Evolutionary conservation across 2,329 filamentous ascomycete genomes (phyloP), one percentile per base, ranked within the genome.

Genomic region (Periconia sp.): DNA sequence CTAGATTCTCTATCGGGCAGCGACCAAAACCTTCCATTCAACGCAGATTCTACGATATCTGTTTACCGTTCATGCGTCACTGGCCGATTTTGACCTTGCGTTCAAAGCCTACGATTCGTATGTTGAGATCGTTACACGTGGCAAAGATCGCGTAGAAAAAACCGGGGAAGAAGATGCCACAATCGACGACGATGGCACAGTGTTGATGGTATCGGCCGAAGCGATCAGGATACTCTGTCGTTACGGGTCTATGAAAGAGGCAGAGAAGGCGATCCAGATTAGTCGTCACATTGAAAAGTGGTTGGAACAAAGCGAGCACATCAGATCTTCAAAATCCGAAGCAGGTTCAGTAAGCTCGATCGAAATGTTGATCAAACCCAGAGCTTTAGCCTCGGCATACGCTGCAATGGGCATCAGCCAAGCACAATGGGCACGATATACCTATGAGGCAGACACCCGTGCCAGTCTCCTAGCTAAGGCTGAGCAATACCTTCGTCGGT

Each of bases 21-120:
- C 93, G 8, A 91, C 89, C 10, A 96, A 94, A 73, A 96, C 92
- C 0, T 99, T 94, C 68, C 94, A 99, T 74, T 99, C 94, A 1
- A 96, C 93, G 1, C 80, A 91, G 10, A 90, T 97, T 57, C 78
- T 99, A 30, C 84, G 93, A 53, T 85, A 92, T 64, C 81, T 99
- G 0, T 97, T 97, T 69, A 88, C 86, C 11, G 88, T 96, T 1
- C 94, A 99, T 71, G 81, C 93, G 17, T 85, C 91, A 2, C 80
- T 97, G 17, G 91, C 92, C 9, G 93, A 99, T 63, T 97, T 97
- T 61, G 91, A 96, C 52, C 79, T 97, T 46, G 92, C 92, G 1
- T 87, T 96, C 71, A 92, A 92, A 68, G 90, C 94, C 0, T 90
- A 97, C 58, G 89, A 96, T 70, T 92, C 92, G 0, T 99, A 97